Evolutionary conservation across 1,284 basidiomycete species (phyloP).

Genomic region (Ganoderma sinense): DNA sequence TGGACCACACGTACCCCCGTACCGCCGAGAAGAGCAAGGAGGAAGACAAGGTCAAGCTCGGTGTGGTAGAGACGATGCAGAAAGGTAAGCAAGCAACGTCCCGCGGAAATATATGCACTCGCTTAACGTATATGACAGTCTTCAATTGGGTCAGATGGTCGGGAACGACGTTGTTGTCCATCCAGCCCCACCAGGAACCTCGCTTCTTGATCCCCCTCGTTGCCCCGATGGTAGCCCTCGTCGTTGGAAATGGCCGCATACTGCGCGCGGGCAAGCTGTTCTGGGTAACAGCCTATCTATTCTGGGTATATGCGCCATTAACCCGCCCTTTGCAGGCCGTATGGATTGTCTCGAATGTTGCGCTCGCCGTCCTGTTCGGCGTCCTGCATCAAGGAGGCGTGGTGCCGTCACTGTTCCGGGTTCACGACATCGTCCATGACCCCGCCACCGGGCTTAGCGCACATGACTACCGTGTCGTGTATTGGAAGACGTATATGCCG

Average conservation of each 20-base stretch:
- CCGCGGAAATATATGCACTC: neutral
- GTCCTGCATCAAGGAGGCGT: conserved; percentile 51
- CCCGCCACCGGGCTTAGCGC: neutral
- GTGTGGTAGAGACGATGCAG: conserved; percentile 25
- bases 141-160: conserved; percentile 40
- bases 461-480: conserved; percentile 35
- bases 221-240: conserved; percentile 42
- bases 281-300: conserved; percentile 39
- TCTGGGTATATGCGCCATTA: neutral
- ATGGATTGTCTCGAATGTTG: conserved; percentile 43
- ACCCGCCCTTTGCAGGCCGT: conserved; percentile 29
- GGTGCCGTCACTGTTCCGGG: conserved; percentile 46
- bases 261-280: conserved; percentile 40
- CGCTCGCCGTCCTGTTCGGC: conserved; percentile 44
- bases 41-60: conserved; percentile 12
- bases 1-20: conserved; percentile 20
- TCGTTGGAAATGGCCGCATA: conserved; percentile 36
- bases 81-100: conserved; percentile 18
- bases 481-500: conserved; percentile 53
- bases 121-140: conserved; percentile 29
- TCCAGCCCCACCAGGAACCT: conserved; percentile 50
- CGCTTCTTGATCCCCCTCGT: conserved; percentile 50
- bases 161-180: conserved; percentile 42
- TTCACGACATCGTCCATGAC: conserved; percentile 37
- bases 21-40: conserved; percentile 13